Evolutionary conservation across 106 monocot genomes (phyloP).

Genomic region (Dioscorea zingiberensis): DNA sequence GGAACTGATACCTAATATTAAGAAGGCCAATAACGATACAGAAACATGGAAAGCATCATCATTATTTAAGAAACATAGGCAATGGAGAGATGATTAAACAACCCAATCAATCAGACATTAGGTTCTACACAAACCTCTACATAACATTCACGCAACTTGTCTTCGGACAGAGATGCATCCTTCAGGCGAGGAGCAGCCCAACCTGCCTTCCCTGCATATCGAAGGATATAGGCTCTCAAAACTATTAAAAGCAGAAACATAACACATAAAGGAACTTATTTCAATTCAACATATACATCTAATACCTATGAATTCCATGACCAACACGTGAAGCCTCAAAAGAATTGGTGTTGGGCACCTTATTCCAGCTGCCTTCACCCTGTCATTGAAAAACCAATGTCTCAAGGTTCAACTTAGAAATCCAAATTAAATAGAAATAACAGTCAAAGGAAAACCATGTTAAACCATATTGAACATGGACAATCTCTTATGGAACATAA

Average conservation of each 20-base stretch:
- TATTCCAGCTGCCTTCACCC: constrained; percentile 90
- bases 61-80: no score
- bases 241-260: neutral
- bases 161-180: constrained; percentile 88
- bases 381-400: constrained; percentile 10
- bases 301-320: constrained; percentile 97
- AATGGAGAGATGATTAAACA: no score
- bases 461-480: no score
- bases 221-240: neutral
- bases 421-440: no score
- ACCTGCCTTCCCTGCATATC: constrained; percentile 64
- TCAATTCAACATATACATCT: neutral
- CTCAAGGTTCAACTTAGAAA: neutral
- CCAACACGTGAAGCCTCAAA: constrained; percentile 87
- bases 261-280: neutral
- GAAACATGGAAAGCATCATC: no score
- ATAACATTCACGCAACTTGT: constrained; percentile 70
- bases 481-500: no score
- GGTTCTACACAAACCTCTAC: constrained; percentile 39
- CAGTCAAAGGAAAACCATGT: no score
- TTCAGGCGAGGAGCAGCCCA: constrained; percentile 98
- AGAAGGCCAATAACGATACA: no score
- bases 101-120: no score
- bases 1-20: no score
- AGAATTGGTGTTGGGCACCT: constrained; percentile 80